Evolutionary conservation across 139 green algal species (phyloP), one percentile per base, ranked within the genome.

Genomic region (Auxenochlorella pyrenoidosa): DNA sequence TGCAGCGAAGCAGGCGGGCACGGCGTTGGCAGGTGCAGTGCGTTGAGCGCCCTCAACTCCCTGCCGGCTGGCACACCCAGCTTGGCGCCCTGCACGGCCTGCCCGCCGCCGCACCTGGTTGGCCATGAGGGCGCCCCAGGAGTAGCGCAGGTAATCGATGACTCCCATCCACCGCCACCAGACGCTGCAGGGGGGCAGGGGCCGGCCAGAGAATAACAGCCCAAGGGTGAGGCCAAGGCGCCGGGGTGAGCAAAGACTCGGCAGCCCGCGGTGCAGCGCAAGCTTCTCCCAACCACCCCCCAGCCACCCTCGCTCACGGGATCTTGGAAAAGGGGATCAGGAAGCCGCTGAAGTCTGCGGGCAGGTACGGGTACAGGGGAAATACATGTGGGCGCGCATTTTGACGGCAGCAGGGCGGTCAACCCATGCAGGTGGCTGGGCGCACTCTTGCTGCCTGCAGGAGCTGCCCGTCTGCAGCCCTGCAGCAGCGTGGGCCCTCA

Each of bases 101-200:
- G 60, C 60, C 24, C 5, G 3, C 41, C 73, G 10, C 21, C 47
- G 32, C n/a, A 65, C 60, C 63, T 95, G 92, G 90, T 96, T 96
- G 32, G 36, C 40, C 88, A 90, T 92, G 19, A 88, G 66, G 2
- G 89, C 44, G 5, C 82, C 85, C 84, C 84, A 90, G 5, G 79
- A 72, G 60, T 90, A 89, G 32, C 70, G 75, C 58, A 90, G 51
- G 65, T 85, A 76, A 34, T 41, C 36, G 12, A 76, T 76, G 6
- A 76, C 70, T 5, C 34, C 34, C n/a, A 44, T 44, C 70, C 70
- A 76, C 12, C 34, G 21, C 70, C 70, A 76, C 70, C 70, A 76
- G 34, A 34, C 34, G n/a, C 70, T 76, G 70, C 70, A 47, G 70
- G n/a, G 70, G 70, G 21, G 15, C 10, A 24, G 1, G 66, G 28